A percentile compares a stretch with the other conserved stretches of the same genome.
Evolutionary conservation across 495 filamentous ascomycete species (phyloP).

Genomic region (Penicillium simplicissimum): DNA sequence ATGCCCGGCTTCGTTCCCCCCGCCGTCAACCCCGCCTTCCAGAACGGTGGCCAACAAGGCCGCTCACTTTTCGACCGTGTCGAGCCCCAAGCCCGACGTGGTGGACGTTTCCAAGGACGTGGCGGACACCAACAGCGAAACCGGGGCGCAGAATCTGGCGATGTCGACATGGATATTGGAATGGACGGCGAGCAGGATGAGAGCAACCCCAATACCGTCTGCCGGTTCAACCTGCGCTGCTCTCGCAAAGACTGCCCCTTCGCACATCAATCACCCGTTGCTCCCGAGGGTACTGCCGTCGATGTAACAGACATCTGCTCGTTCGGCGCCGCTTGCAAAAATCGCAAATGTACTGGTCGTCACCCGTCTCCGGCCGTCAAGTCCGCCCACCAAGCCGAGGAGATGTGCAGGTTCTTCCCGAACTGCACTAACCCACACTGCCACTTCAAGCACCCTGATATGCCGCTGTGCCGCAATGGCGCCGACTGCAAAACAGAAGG

Average conservation of each 20-base stretch:
- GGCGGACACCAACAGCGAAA: slow-evolving; percentile 38
- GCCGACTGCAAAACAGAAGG: slow-evolving; percentile 80
- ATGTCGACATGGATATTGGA: slow-evolving; percentile 45
- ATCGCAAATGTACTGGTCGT: slow-evolving; percentile 85
- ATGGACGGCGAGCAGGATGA: slow-evolving; percentile 52
- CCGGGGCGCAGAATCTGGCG: slow-evolving; percentile 25
- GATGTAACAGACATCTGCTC: slow-evolving; percentile 80
- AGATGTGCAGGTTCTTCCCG: slow-evolving; percentile 92
- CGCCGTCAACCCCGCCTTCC: slow-evolving; percentile 57
- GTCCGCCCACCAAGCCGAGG: slow-evolving; percentile 72
- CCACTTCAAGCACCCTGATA: slow-evolving; percentile 79
- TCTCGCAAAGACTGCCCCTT: slow-evolving; percentile 87
- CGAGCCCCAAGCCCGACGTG: slow-evolving; percentile 47
- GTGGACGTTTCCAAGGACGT: slow-evolving; percentile 33
- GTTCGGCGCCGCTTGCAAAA: slow-evolving; percentile 90
- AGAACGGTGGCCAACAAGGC: slow-evolving; percentile 51
- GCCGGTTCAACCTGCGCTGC: slow-evolving; percentile 86
- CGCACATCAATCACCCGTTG: slow-evolving; percentile 91
- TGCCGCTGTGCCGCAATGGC: slow-evolving; percentile 88
- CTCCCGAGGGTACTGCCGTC: slow-evolving; percentile 74
- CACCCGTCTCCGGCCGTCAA: slow-evolving; percentile 90
- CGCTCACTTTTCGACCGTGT: slow-evolving; percentile 81
- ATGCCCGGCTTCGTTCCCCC: slow-evolving; percentile 52
- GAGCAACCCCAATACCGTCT: slow-evolving; percentile 54
- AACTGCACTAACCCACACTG: slow-evolving; percentile 88